Base-by-base conservation (phyloP, 2,329 filamentous ascomycete genomes). In the Alternaria conjuncta region DNA sequence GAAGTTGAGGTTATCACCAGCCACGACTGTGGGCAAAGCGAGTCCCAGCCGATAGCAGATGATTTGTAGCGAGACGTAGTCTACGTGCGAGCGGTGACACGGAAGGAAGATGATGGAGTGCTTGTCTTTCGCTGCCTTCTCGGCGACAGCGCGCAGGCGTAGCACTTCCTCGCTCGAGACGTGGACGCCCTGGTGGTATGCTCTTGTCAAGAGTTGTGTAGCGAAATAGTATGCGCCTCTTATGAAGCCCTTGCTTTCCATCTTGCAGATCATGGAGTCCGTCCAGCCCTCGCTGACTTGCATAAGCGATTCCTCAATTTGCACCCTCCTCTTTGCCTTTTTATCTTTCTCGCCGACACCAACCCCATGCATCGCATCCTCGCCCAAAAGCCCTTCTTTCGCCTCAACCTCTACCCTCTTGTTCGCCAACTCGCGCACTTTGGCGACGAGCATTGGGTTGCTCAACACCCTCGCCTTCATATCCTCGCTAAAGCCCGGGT, bases 211-310 rank as follows among this genome's bases (percentile, higher is more conserved):
- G 50, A 98, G 85, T 81, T 98, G 95, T 1, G 94, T 97, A 51
- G 85, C 86, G 43, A 97, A 77, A 78, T 97, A 99, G 78, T 98
- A 98, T 50, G 96, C 95, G 23, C 93, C 89, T 53, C 96, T 86
- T 71, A 99, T 97, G 76, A 98, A 98, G 3, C 88, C 84, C 78
- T 94, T 96, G 84, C 91, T 96, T 81, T 99, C 96, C 86, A 98
- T 95, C 82, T 99, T 99, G 87, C 95, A 98, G 66, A 99, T 97
- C 96, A 99, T 98, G 67, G 91, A 89, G 76, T 97, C 93, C 23
- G 94, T 93, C 87, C 96, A 90, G 69, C 91, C 90, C 67, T 96
- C 93, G 5, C 93, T 92, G 5, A 97, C 90, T 75, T 97, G 90
- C 58, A 89, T 86, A 49, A 99, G 83, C 61, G 90, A 90, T 41